Evolutionary conservation across 2,329 filamentous ascomycete genomes (phyloP).

Genomic region (Periconia sp.): DNA sequence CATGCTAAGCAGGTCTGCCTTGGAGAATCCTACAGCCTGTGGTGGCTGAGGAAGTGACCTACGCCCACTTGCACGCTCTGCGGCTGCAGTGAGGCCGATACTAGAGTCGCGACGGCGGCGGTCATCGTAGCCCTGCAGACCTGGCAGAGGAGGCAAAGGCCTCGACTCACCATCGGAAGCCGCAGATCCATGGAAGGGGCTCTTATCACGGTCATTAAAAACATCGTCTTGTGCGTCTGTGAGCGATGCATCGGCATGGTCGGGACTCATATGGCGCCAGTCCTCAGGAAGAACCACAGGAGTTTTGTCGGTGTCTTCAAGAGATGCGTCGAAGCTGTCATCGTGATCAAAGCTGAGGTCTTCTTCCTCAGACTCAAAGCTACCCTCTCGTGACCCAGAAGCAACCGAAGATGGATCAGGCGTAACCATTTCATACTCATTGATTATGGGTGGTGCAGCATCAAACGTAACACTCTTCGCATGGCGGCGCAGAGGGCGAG

Average conservation of each 20-base stretch:
- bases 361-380: slow-evolving; percentile 79
- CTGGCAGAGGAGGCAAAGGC: slow-evolving; percentile 84
- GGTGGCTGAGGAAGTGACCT: slow-evolving; percentile 75
- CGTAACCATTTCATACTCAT: slow-evolving; percentile 98
- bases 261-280: slow-evolving; percentile 79
- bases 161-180: slow-evolving; percentile 80
- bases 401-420: slow-evolving; percentile 92
- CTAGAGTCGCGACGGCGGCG: slow-evolving; percentile 58
- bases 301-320: slow-evolving; percentile 96
- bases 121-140: slow-evolving; percentile 60
- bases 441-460: slow-evolving; percentile 86
- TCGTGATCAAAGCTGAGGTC: slow-evolving; percentile 69
- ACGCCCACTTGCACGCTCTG: slow-evolving; percentile 70
- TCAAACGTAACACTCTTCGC: slow-evolving; percentile 98
- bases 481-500: slow-evolving; percentile 74
- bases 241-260: slow-evolving; percentile 58
- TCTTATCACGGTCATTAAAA: slow-evolving; percentile 66
- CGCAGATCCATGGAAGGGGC: slow-evolving; percentile 71
- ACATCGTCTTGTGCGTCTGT: slow-evolving; percentile 63
- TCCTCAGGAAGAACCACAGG: slow-evolving; percentile 97
- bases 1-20: slow-evolving; percentile 77
- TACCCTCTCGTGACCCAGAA: slow-evolving; percentile 87
- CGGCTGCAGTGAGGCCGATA: slow-evolving; percentile 66
- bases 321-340: slow-evolving; percentile 92
- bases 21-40: slow-evolving; percentile 65